phyloP scores from a whole-genome alignment of 2,329 filamentous ascomycete genomes.

The Gaeumannomyces sp. region DNA sequence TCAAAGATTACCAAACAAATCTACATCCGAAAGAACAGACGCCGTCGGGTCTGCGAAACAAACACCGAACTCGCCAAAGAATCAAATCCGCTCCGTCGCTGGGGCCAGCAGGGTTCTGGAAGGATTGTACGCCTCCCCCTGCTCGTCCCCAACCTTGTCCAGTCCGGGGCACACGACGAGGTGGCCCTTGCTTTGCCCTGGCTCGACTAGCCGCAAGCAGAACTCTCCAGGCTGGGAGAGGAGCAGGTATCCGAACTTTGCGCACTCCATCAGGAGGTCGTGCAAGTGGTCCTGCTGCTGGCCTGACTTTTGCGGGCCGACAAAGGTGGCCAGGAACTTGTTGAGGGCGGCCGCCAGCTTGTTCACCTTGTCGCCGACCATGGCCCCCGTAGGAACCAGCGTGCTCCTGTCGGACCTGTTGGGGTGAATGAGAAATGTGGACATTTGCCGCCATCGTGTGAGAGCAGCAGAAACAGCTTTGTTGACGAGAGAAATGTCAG shows the following conservation, averaged over 20 bases:
- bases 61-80: no score
- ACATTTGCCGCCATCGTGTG: slow-evolving; percentile 35
- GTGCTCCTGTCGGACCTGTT: slow-evolving; percentile 29
- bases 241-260: slow-evolving; percentile 34
- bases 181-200: not conserved
- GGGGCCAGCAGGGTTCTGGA: slow-evolving; percentile 6
- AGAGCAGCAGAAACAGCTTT: slow-evolving; percentile 27
- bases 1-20: no score
- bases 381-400: slow-evolving; percentile 23
- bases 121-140: slow-evolving; percentile 5
- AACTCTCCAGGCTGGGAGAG: slow-evolving; percentile 37
- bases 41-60: no score
- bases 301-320: slow-evolving; percentile 22
- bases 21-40: no score
- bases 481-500: not conserved
- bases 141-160: slow-evolving; percentile 11
- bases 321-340: slow-evolving; percentile 28
- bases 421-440: slow-evolving; percentile 35
- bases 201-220: slow-evolving; percentile 5
- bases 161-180: slow-evolving; percentile 9
- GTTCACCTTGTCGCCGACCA: slow-evolving; percentile 25
- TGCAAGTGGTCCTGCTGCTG: slow-evolving; percentile 32
- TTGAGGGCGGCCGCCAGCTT: slow-evolving; percentile 28
- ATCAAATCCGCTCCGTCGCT: not conserved
- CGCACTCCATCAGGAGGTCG: slow-evolving; percentile 32